Evolutionary conservation across 345 rosid genomes (phyloP).

Genomic region (Barbarea vulgaris): DNA sequence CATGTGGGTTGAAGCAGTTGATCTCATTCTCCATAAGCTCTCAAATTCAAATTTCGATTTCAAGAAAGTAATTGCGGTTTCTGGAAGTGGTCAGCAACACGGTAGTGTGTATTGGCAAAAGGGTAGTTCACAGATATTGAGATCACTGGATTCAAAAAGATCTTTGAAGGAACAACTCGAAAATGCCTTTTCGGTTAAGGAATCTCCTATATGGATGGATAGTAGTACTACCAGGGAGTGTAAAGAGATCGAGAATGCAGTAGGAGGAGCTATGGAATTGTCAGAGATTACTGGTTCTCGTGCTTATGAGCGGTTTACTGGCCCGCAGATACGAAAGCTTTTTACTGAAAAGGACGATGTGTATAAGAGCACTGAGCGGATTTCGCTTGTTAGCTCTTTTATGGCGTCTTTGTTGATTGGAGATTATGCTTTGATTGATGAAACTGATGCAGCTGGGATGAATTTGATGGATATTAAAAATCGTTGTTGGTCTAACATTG

Average conservation of each 20-base stretch:
- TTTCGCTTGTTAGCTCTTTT: slow-evolving; percentile 92
- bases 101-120: slow-evolving; percentile 96
- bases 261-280: slow-evolving; percentile 86
- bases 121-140: slow-evolving; percentile 56
- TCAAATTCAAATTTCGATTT: slow-evolving; percentile 59
- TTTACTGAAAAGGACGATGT: slow-evolving; percentile 49
- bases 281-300: slow-evolving; percentile 72
- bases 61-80: slow-evolving; percentile 68
- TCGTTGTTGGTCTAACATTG: slow-evolving; percentile 66
- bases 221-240: slow-evolving; percentile 82
- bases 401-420: slow-evolving; percentile 82
- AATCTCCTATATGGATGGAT: slow-evolving; percentile 98
- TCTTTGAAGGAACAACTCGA: slow-evolving; percentile 62
- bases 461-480: slow-evolving; percentile 86
- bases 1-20: slow-evolving; percentile 98
- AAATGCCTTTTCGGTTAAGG: slow-evolving; percentile 63
- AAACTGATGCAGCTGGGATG: slow-evolving; percentile 96
- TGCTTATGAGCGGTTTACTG: slow-evolving; percentile 80
- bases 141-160: slow-evolving; percentile 59
- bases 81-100: slow-evolving; percentile 97
- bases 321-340: slow-evolving; percentile 84
- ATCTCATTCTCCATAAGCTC: slow-evolving; percentile 71
- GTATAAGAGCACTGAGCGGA: slow-evolving; percentile 73
- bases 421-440: slow-evolving; percentile 78
- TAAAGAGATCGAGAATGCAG: slow-evolving; percentile 83